phyloP scores from a whole-genome alignment of 495 filamentous ascomycete species.

The Penicillium goetzii region DNA sequence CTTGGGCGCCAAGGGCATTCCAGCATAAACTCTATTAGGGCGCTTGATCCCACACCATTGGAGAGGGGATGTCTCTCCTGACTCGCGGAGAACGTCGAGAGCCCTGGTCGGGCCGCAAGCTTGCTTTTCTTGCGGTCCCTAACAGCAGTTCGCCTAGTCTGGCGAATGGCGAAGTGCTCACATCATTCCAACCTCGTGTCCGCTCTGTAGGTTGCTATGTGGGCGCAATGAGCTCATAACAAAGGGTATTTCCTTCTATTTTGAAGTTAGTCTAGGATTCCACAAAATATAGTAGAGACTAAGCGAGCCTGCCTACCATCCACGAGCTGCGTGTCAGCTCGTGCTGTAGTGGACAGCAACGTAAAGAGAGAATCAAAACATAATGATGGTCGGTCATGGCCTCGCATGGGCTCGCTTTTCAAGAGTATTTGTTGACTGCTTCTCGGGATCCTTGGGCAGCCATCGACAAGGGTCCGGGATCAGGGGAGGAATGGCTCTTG shows the following conservation, averaged over 20 bases:
- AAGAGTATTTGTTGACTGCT: not conserved
- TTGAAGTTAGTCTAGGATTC: not conserved
- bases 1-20: slow-evolving; percentile 17
- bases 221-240: not conserved
- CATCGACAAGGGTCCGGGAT: slow-evolving; percentile 6
- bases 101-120: slow-evolving; percentile 6
- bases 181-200: not conserved
- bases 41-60: slow-evolving; percentile 11
- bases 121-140: not conserved
- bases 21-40: slow-evolving; percentile 20
- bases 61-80: slow-evolving; percentile 10
- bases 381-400: not conserved
- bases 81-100: slow-evolving; percentile 10
- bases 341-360: not conserved
- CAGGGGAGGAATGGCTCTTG: not conserved
- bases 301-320: not conserved
- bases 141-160: not conserved
- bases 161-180: not conserved
- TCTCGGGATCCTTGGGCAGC: not conserved
- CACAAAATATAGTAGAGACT: not conserved
- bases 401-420: not conserved
- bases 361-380: no score
- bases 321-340: not conserved
- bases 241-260: not conserved
- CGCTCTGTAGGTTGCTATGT: not conserved